Evolutionary conservation across 2,329 filamentous ascomycete species (phyloP), one percentile per base, ranked within the genome.

Genomic region (Botrytis fragariae): DNA sequence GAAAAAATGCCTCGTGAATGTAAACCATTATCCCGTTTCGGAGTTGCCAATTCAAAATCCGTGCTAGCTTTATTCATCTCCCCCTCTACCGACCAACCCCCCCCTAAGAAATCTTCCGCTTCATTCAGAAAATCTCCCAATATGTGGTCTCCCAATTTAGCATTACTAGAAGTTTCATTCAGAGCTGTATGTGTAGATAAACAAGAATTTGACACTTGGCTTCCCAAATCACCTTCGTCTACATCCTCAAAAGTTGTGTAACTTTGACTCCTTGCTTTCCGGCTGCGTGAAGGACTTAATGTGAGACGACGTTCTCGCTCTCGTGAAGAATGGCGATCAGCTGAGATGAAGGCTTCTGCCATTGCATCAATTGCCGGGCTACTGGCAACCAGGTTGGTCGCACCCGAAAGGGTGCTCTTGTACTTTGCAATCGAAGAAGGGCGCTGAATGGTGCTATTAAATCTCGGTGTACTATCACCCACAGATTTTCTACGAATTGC

Each of bases 261-360:
- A 18, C 29, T 25, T 51, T 62, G 51, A 5, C 20, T 25, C 8
- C 54, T 44, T 14, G 25, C 5, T 20, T 62, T 69, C 32, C 57
- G 57, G 51, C 16, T 59, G 3, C 32, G 63, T 85, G 85, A 72
- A n/a, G 74, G 62, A 68, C 69, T 69, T 32, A 62, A n/a, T n/a
- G 51, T 54, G 7, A 29, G 32, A 4, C 37, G 63, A 22, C 63
- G 45, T 59, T 75, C 48, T 72, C 74, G 39, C 62, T 78, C 74
- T 74, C 71, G 22, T 37, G 74, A 74, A n/a, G 68, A 68, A 32
- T 78, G 72, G 12, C 73, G 72, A 74, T 87, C 86, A 9, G 84
- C 86, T n/a, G 82, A 79, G 42, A 83, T 79, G 74, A 88, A 88
- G 10, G 84, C 84, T 74, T 85, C 81, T 0, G 86, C 86, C 84